A percentile compares a stretch with the other conserved stretches of the same genome.
Conservation (phyloP, 2,329 filamentous ascomycete genomes). For the Sporothrix brunneoviolacea region DNA sequence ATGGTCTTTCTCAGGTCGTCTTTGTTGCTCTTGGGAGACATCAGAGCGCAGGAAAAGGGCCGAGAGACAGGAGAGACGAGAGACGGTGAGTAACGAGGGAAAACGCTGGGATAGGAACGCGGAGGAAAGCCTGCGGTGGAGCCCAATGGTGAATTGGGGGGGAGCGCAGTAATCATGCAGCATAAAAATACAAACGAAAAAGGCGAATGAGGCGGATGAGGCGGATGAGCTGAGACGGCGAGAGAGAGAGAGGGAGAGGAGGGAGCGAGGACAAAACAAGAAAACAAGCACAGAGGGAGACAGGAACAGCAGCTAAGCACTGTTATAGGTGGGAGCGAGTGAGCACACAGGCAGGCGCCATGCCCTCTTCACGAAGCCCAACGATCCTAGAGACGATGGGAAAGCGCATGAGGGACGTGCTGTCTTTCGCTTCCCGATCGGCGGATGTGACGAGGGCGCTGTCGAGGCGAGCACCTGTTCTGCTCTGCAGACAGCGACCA, state of each 20-base stretch:
- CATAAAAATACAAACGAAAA: slow-evolving; percentile 6
- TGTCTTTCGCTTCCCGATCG: slow-evolving; percentile 9
- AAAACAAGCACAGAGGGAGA: slow-evolving; percentile 2
- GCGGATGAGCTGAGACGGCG: background rate
- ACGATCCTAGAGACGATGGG: too few species aligned
- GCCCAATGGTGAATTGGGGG: slow-evolving; percentile 1
- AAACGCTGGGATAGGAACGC: background rate
- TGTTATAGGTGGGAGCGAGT: too few species aligned
- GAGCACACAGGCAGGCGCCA: too few species aligned
- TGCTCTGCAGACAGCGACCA: too few species aligned
- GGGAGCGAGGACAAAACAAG: too few species aligned
- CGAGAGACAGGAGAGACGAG: background rate
- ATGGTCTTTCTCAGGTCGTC: background rate
- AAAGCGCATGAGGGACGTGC: slow-evolving; percentile 10
- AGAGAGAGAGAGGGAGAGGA: slow-evolving; percentile 1
- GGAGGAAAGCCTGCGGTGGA: background rate
- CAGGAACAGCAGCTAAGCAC: too few species aligned
- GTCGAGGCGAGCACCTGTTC: slow-evolving; percentile 3
- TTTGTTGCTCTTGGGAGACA: background rate
- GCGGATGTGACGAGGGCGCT: slow-evolving; percentile 6
- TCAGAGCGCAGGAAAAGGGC: background rate
- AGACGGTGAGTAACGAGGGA: background rate
- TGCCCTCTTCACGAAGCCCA: too few species aligned
- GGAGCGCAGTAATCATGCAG: slow-evolving; percentile 9
- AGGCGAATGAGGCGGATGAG: background rate